Evolutionary conservation across 345 rosid genomes (phyloP).

Genomic region (Heritiera fomes): DNA sequence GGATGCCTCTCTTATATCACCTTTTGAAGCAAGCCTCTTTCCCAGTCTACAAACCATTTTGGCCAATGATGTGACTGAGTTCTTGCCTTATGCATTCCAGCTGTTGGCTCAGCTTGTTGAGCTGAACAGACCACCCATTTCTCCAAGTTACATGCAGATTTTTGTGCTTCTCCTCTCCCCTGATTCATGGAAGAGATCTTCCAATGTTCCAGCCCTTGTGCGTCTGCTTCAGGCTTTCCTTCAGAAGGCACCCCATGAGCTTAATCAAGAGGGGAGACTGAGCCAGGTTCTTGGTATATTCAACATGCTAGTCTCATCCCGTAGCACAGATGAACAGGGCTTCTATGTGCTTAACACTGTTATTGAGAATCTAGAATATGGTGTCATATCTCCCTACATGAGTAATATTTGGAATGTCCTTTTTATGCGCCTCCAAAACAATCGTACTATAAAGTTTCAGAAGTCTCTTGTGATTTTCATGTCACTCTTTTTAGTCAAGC

Average conservation of each 20-base stretch:
- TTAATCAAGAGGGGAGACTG: conserved; percentile 72
- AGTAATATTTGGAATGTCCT: conserved; percentile 70
- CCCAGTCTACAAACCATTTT: conserved; percentile 81
- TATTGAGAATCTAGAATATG: conserved; percentile 74
- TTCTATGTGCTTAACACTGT: conserved; percentile 91
- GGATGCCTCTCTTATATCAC: conserved; percentile 63
- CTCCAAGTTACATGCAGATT: conserved; percentile 78
- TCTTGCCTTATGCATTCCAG: conserved; percentile 97
- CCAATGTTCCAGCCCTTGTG: conserved; percentile 96
- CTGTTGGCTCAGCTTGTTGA: conserved; percentile 92
- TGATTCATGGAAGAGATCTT: conserved; percentile 80
- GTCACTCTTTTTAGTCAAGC: conserved; percentile 94
- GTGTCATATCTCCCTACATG: conserved; percentile 62
- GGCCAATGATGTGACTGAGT: conserved; percentile 80
- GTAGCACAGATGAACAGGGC: conserved; percentile 91
- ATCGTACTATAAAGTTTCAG: conserved; percentile 58
- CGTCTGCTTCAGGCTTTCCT: conserved; percentile 98
- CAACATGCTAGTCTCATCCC: conserved; percentile 60
- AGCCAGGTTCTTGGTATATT: conserved; percentile 87
- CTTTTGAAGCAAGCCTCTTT: conserved; percentile 74
- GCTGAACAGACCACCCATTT: conserved; percentile 80
- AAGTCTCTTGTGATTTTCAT: conserved; percentile 78
- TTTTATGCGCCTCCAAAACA: conserved; percentile 69
- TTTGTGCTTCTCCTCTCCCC: conserved; percentile 77
- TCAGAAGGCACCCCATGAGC: conserved; percentile 83